A percentile compares a stretch with the other conserved stretches of the same genome.
These are phyloP conservation scores for Cyberlindnera mississippiensis DNA, from an alignment of 805 yeast species.

Conservation along the genomic window DNA sequence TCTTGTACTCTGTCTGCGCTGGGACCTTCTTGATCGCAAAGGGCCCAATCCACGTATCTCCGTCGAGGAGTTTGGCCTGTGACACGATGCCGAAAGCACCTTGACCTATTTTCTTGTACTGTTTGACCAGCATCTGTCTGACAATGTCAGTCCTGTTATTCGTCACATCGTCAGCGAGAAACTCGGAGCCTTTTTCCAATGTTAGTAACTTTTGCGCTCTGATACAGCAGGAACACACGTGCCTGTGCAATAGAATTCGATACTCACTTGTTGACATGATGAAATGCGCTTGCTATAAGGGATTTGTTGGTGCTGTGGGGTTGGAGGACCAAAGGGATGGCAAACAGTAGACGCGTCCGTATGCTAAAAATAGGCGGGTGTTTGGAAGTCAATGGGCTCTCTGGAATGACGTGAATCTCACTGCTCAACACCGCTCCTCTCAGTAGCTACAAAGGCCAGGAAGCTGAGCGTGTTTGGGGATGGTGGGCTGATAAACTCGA, in stretches of 20 bases:
- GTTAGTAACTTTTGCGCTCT: neutral
- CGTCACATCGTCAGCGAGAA: slow-evolving; percentile 56
- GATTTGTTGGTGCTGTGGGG: neutral
- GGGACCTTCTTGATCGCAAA: slow-evolving; percentile 83
- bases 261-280: slow-evolving; percentile 7
- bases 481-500: slow-evolving; percentile 3
- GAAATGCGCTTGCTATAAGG: neutral
- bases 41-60: slow-evolving; percentile 63
- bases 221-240: neutral
- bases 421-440: too few species aligned
- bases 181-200: slow-evolving; percentile 30
- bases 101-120: slow-evolving; percentile 73
- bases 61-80: slow-evolving; percentile 55
- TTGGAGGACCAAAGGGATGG: neutral
- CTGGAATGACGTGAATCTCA: too few species aligned
- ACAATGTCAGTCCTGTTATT: slow-evolving; percentile 50
- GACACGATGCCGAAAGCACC: slow-evolving; percentile 87
- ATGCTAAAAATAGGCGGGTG: neutral
- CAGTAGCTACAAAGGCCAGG: neutral
- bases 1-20: slow-evolving; percentile 82
- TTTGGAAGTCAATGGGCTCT: too few species aligned
- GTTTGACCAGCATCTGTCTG: slow-evolving; percentile 63
- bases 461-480: neutral
- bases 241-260: neutral
- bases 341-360: neutral